These are phyloP conservation scores for Sphaerulina populicola DNA, from an alignment of 2,329 filamentous ascomycete species.

Conservation along the genomic window DNA sequence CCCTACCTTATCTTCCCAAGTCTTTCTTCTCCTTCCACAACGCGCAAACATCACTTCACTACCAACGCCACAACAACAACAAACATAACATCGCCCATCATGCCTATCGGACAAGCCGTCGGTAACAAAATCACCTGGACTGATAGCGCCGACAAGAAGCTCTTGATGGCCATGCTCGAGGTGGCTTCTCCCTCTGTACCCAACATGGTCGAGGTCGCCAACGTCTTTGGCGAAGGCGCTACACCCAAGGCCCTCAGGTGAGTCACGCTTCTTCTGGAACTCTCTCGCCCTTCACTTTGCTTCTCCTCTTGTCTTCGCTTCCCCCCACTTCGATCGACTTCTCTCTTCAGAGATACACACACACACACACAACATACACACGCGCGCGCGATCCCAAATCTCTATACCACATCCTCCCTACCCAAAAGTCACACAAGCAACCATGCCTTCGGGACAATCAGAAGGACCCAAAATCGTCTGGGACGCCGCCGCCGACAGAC, in stretches of 20 bases:
- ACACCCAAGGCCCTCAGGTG: not conserved
- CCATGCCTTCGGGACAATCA: not conserved
- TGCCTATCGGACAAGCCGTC: not conserved
- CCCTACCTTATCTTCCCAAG: not conserved
- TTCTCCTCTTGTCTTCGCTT: not conserved
- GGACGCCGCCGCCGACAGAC: slow-evolving; percentile 16
- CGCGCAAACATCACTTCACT: not conserved
- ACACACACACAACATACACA: too few species aligned
- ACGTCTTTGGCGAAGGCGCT: not conserved
- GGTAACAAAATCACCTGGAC: not conserved
- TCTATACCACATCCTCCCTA: not conserved
- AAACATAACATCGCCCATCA: not conserved
- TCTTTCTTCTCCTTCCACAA: not conserved
- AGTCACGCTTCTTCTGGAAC: not conserved
- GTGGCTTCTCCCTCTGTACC: not conserved
- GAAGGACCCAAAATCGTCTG: slow-evolving; percentile 1
- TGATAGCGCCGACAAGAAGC: not conserved
- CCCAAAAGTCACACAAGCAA: not conserved
- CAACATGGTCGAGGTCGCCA: not conserved
- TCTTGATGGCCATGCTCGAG: not conserved
- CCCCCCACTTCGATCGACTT: not conserved
- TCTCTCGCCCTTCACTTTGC: not conserved
- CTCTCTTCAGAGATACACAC: not conserved
- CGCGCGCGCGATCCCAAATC: too few species aligned
- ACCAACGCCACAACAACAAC: not conserved